Evolutionary conservation across 2,329 filamentous ascomycete genomes (phyloP).

Genomic region (Fusarium sterilihyphosum): DNA sequence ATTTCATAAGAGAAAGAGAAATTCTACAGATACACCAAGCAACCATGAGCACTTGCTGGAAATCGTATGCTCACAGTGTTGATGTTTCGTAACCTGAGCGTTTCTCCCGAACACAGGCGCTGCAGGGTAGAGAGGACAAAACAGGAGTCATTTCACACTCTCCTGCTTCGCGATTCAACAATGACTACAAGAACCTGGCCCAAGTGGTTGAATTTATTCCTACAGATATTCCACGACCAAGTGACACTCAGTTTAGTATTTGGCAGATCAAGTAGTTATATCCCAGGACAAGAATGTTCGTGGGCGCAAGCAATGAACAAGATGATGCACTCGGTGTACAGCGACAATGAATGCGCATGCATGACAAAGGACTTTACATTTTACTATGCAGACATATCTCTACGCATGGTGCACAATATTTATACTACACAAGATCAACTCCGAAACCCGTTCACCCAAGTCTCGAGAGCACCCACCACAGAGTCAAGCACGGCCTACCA

Average conservation of each 20-base stretch:
- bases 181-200: fast-evolving
- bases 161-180: too few species aligned
- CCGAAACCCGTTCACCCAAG: neutral
- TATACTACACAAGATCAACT: neutral
- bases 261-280: neutral
- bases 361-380: neutral
- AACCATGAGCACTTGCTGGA: neutral
- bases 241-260: neutral
- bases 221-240: neutral
- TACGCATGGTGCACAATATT: neutral
- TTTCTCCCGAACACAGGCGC: neutral
- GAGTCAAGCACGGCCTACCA: neutral
- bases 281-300: too few species aligned
- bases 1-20: neutral
- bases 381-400: neutral
- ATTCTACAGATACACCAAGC: fast-evolving
- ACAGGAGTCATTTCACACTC: fast-evolving
- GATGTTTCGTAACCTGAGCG: too few species aligned
- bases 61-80: neutral
- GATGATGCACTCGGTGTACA: fast-evolving
- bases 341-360: neutral
- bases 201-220: fast-evolving
- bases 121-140: neutral
- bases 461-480: neutral
- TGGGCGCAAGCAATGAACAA: fast-evolving